Percentiles rank a stretch among this genome's conserved stretches.
Evolutionary conservation across 1,284 basidiomycete species (phyloP).

Genomic region (Cryptococcus floricola): DNA sequence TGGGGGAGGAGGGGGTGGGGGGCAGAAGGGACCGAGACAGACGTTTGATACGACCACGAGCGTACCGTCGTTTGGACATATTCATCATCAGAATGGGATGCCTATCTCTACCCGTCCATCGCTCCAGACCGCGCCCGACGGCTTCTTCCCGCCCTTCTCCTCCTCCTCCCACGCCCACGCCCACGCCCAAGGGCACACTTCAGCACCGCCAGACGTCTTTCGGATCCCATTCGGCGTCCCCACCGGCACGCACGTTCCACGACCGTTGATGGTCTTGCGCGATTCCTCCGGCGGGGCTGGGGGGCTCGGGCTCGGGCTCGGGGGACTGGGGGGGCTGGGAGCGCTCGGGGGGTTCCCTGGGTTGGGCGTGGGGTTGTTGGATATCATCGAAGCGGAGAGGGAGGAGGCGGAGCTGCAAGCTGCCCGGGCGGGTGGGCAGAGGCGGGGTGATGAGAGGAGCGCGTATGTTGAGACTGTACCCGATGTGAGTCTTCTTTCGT

Average conservation of each 20-base stretch:
- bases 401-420: neutral
- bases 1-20: neutral
- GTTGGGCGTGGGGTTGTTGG: slow-evolving; percentile 1
- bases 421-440: neutral
- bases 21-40: slow-evolving; percentile 23
- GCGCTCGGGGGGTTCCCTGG: neutral
- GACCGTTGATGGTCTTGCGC: slow-evolving; percentile 29
- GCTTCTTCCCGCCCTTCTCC: slow-evolving; percentile 2
- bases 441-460: slow-evolving; percentile 27
- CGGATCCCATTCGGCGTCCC: slow-evolving; percentile 33
- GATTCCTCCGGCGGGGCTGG: slow-evolving; percentile 25
- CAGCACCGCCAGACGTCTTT: slow-evolving; percentile 5
- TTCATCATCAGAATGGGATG: slow-evolving; percentile 31
- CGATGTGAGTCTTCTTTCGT: slow-evolving; percentile 46
- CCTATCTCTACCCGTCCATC: slow-evolving; percentile 20
- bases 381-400: slow-evolving; percentile 3
- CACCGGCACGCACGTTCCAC: slow-evolving; percentile 14
- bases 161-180: neutral
- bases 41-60: slow-evolving; percentile 37
- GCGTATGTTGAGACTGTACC: slow-evolving; percentile 45
- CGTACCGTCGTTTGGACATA: slow-evolving; percentile 45
- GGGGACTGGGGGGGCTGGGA: neutral
- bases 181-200: neutral
- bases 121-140: slow-evolving; percentile 15
- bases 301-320: slow-evolving; percentile 23